Conservation (phyloP, 495 filamentous ascomycete genomes). For the Clavariopsis aquatica region DNA sequence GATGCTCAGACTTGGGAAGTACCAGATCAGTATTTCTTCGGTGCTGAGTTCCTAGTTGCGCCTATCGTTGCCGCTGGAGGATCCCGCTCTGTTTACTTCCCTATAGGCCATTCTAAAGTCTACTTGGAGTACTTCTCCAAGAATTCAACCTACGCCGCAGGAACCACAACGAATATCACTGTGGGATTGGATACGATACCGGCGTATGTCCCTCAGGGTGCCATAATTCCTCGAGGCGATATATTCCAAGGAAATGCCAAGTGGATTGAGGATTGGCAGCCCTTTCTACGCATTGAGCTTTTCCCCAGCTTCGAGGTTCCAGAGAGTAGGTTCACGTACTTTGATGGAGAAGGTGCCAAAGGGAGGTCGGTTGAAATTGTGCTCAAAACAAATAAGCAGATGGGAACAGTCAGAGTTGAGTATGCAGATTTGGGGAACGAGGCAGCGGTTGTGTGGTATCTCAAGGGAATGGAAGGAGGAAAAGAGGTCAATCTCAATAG, state of each 20-base stretch:
- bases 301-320: slow-evolving; percentile 38
- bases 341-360: slow-evolving; percentile 11
- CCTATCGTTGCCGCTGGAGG: slow-evolving; percentile 40
- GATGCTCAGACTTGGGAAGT: slow-evolving; percentile 33
- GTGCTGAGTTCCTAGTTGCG: slow-evolving; percentile 41
- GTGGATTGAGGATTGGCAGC: slow-evolving; percentile 42
- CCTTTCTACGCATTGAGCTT: slow-evolving; percentile 38
- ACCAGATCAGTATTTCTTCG: slow-evolving; percentile 43
- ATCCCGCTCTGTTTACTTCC: slow-evolving; percentile 40
- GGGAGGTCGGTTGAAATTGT: slow-evolving; percentile 3
- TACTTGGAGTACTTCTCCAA: slow-evolving; percentile 42
- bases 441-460: slow-evolving; percentile 10
- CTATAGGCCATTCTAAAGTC: slow-evolving; percentile 9
- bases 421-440: slow-evolving; percentile 13
- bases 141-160: slow-evolving; percentile 30
- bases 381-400: slow-evolving; percentile 5
- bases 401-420: slow-evolving; percentile 4
- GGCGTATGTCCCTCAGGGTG: slow-evolving; percentile 42
- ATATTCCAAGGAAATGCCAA: slow-evolving; percentile 41
- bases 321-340: slow-evolving; percentile 34
- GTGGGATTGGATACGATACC: slow-evolving; percentile 29
- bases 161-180: slow-evolving; percentile 26
- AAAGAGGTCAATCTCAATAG: background rate
- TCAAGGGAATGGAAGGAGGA: background rate
- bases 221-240: slow-evolving; percentile 41